A percentile compares a stretch with the other conserved stretches of the same genome.
Conservation (phyloP, 2,329 filamentous ascomycete genomes). For the Aschersonia sp. region DNA sequence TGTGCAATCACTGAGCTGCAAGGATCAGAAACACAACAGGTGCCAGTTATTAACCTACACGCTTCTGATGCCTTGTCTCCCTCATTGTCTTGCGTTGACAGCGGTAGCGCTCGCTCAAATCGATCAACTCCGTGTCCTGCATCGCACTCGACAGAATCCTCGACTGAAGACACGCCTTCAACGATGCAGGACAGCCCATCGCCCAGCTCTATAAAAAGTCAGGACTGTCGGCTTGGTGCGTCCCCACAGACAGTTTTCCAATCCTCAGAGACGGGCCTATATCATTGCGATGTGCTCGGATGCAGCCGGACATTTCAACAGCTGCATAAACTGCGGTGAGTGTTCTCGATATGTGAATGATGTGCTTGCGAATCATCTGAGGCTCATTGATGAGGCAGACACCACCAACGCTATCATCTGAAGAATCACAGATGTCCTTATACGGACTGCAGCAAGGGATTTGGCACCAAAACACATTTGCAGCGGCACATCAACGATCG, state of each 20-base stretch:
- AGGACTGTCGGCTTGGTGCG: slow-evolving; percentile 21
- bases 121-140: slow-evolving; percentile 26
- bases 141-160: slow-evolving; percentile 23
- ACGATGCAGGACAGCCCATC: slow-evolving; percentile 29
- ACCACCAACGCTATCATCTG: slow-evolving; percentile 47
- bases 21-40: slow-evolving; percentile 8
- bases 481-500: slow-evolving; percentile 49
- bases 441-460: slow-evolving; percentile 36
- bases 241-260: slow-evolving; percentile 17
- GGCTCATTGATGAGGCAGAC: slow-evolving; percentile 18
- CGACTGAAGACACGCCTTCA: slow-evolving; percentile 30
- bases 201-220: slow-evolving; percentile 21
- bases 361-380: neutral
- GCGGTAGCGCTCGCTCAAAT: slow-evolving; percentile 18
- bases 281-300: slow-evolving; percentile 21
- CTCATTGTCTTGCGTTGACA: slow-evolving; percentile 9
- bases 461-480: slow-evolving; percentile 47
- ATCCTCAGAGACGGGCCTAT: slow-evolving; percentile 15
- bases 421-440: slow-evolving; percentile 44
- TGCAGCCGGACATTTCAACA: slow-evolving; percentile 35
- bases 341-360: neutral
- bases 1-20: slow-evolving; percentile 2
- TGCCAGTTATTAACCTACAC: slow-evolving; percentile 11
- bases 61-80: slow-evolving; percentile 7
- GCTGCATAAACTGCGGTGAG: slow-evolving; percentile 44